These are phyloP conservation scores for Groenewaldozyma tartarivorans DNA, from an alignment of 805 yeast species.

Conservation along the genomic window DNA sequence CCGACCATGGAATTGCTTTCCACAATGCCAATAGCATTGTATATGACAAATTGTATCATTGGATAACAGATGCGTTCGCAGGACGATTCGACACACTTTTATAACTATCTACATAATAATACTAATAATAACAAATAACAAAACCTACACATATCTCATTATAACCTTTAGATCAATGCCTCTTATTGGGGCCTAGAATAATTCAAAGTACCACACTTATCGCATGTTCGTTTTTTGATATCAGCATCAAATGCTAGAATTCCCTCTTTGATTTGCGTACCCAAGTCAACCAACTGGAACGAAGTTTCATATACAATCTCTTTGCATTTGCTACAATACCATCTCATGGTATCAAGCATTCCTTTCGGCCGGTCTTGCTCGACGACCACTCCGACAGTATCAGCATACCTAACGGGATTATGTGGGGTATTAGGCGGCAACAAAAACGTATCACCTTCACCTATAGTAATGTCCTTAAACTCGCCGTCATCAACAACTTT, in stretches of 20 bases:
- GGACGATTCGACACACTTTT: slow-evolving; percentile 15
- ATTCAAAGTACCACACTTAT: slow-evolving; percentile 54
- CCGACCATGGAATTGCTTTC: slow-evolving; percentile 71
- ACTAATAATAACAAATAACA: background rate
- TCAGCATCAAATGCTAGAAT: slow-evolving; percentile 62
- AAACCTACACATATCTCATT: too few species aligned
- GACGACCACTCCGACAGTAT: slow-evolving; percentile 83
- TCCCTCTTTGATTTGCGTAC: slow-evolving; percentile 80
- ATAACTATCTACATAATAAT: background rate
- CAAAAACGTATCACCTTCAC: slow-evolving; percentile 82
- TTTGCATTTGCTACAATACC: slow-evolving; percentile 75
- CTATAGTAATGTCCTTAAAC: slow-evolving; percentile 57
- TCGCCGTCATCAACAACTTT: slow-evolving; percentile 73
- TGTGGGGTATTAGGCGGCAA: slow-evolving; percentile 80
- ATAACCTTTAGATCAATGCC: too few species aligned
- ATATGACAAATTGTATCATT: slow-evolving; percentile 55
- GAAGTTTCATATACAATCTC: slow-evolving; percentile 56
- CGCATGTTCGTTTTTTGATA: slow-evolving; percentile 58
- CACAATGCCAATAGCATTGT: slow-evolving; percentile 75
- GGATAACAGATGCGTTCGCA: slow-evolving; percentile 42
- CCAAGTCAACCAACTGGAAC: slow-evolving; percentile 72
- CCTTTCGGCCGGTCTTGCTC: slow-evolving; percentile 84
- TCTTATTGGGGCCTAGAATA: slow-evolving; percentile 10
- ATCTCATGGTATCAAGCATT: slow-evolving; percentile 62
- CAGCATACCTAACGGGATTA: slow-evolving; percentile 75